A percentile compares a stretch with the other conserved stretches of the same genome.
These are phyloP conservation scores for Oryza meyeriana DNA, from an alignment of 176 grass and related monocot genomes.

Conservation along the genomic window DNA sequence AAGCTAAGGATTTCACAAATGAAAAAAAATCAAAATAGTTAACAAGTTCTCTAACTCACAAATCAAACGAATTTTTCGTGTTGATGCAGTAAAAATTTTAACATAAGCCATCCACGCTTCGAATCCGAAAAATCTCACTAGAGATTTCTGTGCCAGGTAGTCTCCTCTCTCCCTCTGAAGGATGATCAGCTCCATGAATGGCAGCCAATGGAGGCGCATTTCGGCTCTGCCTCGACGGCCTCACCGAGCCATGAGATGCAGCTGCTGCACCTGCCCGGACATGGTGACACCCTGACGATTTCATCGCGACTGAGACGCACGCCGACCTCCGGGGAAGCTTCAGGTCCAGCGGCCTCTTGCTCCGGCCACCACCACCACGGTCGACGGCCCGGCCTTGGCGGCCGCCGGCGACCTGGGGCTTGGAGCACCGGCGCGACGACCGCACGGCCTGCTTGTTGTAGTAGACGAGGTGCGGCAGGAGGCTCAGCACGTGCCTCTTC, in stretches of 20 bases:
- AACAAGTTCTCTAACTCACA: neutral
- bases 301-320: neutral
- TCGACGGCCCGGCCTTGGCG: conserved; percentile 15
- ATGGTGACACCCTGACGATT: neutral
- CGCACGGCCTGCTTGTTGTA: conserved; percentile 42
- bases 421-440: conserved; percentile 16
- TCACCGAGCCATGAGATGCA: neutral
- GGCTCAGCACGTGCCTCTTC: conserved; percentile 36
- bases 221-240: conserved; percentile 4
- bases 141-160: neutral
- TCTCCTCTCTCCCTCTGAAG: neutral
- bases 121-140: neutral
- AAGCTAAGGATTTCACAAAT: neutral
- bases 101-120: neutral
- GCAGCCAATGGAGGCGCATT: neutral
- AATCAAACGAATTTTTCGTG: neutral
- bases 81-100: neutral
- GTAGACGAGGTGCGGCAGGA: conserved; percentile 44
- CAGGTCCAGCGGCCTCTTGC: conserved; percentile 10
- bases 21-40: neutral
- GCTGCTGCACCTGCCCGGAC: neutral
- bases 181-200: neutral
- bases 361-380: neutral
- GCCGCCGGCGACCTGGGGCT: conserved; percentile 20
- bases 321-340: neutral